A percentile compares a stretch with the other conserved stretches of the same genome.
Evolutionary conservation across 768 basidiomycete species (phyloP).

Genomic region (Candolleomyces aberdarensis): DNA sequence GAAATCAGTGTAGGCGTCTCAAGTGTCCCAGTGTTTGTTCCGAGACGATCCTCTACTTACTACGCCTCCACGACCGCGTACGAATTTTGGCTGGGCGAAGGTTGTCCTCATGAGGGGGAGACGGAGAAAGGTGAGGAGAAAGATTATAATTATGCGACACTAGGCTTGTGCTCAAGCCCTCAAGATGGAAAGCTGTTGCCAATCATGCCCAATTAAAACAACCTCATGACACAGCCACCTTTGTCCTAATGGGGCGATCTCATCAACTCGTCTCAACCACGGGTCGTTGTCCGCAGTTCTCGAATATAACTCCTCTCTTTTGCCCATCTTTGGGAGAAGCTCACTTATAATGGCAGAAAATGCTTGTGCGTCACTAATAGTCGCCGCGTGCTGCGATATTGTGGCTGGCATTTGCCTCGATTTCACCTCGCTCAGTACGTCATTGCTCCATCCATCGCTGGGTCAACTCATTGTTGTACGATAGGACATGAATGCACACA

Average conservation of each 20-base stretch:
- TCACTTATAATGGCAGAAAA: constrained; percentile 23
- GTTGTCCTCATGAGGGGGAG: constrained; percentile 19
- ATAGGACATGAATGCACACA: constrained; percentile 37
- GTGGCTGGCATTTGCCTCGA: constrained; percentile 36
- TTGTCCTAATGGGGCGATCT: too few relatives aligned
- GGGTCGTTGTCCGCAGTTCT: too few relatives aligned
- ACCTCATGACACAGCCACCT: too few relatives aligned
- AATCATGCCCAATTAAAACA: too few relatives aligned
- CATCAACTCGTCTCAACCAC: too few relatives aligned
- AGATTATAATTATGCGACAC: not conserved
- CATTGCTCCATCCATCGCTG: not conserved
- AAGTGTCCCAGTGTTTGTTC: constrained; percentile 56
- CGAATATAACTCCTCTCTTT: too few relatives aligned
- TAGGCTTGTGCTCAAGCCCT: not conserved
- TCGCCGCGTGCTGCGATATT: constrained; percentile 30
- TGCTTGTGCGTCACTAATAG: constrained; percentile 22
- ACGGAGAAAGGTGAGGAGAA: not conserved
- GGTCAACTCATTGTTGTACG: not conserved
- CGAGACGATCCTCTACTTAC: constrained; percentile 33
- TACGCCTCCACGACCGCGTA: constrained; percentile 20
- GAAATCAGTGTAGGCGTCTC: too few relatives aligned
- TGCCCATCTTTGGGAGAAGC: not conserved
- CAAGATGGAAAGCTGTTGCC: not conserved
- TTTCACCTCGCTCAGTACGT: constrained; percentile 36
- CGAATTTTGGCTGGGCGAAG: constrained; percentile 16